These are phyloP conservation scores for Desmodesmus armatus DNA, from an alignment of 139 green algal species.

Conservation along the genomic window DNA sequence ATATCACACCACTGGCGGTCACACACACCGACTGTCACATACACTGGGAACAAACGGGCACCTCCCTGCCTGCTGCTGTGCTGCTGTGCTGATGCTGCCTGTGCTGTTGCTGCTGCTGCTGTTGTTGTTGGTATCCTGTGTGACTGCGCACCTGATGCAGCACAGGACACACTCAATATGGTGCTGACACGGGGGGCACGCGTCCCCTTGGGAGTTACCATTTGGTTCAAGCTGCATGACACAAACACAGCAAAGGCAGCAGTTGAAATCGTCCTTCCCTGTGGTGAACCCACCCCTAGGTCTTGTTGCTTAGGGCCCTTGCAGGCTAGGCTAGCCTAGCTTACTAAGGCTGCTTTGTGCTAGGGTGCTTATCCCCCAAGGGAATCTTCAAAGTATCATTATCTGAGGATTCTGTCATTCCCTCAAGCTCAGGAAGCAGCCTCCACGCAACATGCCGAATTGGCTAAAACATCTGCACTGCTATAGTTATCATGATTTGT, in stretches of 20 bases:
- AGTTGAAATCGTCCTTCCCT: too few relatives aligned
- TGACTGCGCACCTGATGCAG: background rate
- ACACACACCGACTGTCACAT: too few relatives aligned
- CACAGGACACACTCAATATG: background rate
- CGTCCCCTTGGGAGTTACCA: background rate
- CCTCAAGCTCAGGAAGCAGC: too few relatives aligned
- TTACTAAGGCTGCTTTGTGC: too few relatives aligned
- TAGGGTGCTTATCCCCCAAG: background rate
- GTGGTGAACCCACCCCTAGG: too few relatives aligned
- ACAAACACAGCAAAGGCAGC: background rate
- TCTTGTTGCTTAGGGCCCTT: too few relatives aligned
- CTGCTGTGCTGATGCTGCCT: background rate
- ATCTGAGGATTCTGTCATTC: too few relatives aligned
- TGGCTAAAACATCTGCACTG: background rate
- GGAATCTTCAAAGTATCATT: too few relatives aligned
- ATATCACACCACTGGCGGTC: too few relatives aligned
- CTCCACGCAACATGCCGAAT: background rate
- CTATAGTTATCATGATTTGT: background rate
- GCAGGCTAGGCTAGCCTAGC: too few relatives aligned
- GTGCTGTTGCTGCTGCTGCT: background rate
- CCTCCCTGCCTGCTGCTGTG: too few relatives aligned
- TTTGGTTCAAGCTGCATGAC: conserved; percentile 10
- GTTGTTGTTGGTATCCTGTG: background rate
- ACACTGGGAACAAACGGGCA: too few relatives aligned
- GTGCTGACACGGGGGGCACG: background rate